Evolutionary conservation across 2,329 filamentous ascomycete genomes (phyloP).

Genomic region (Conoideocrella luteorostrata): DNA sequence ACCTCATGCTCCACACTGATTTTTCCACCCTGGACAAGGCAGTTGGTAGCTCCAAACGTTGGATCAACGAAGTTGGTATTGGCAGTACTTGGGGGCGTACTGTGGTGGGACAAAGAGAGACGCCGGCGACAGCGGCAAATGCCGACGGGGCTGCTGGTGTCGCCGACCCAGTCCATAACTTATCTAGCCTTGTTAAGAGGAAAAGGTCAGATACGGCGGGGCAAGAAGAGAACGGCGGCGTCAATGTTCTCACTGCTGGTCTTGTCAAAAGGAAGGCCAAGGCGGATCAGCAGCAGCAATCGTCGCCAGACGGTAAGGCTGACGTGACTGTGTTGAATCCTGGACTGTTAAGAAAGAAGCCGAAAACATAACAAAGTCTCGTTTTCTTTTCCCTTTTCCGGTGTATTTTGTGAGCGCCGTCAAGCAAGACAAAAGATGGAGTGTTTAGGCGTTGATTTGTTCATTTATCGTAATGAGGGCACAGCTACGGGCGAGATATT

Average conservation of each 20-base stretch:
- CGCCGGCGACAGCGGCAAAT: conserved; percentile 10
- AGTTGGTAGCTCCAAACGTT: conserved; percentile 58
- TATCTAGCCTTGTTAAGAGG: conserved; percentile 42
- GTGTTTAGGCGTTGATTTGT: no score
- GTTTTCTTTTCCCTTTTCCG: no score
- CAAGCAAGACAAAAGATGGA: no score
- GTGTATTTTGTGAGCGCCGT: no score
- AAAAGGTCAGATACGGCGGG: conserved; percentile 31
- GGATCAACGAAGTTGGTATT: conserved; percentile 60
- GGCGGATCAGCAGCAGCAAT: conserved; percentile 18
- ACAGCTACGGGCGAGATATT: no score
- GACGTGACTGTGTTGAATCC: conserved; percentile 41
- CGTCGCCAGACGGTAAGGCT: background rate
- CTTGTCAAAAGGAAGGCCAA: conserved; percentile 52
- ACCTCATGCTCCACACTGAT: conserved; percentile 66
- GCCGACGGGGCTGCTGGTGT: conserved; percentile 11
- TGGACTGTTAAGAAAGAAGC: conserved; percentile 51
- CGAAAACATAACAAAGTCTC: conserved; percentile 42
- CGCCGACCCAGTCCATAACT: conserved; percentile 33
- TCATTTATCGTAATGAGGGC: no score
- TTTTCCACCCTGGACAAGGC: conserved; percentile 62
- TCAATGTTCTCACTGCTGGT: conserved; percentile 41
- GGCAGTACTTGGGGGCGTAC: conserved; percentile 46
- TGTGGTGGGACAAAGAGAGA: conserved; percentile 38
- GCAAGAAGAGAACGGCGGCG: conserved; percentile 15